Conservation (phyloP, 805 yeast species). For the Saccharomycopsis selenospora region DNA sequence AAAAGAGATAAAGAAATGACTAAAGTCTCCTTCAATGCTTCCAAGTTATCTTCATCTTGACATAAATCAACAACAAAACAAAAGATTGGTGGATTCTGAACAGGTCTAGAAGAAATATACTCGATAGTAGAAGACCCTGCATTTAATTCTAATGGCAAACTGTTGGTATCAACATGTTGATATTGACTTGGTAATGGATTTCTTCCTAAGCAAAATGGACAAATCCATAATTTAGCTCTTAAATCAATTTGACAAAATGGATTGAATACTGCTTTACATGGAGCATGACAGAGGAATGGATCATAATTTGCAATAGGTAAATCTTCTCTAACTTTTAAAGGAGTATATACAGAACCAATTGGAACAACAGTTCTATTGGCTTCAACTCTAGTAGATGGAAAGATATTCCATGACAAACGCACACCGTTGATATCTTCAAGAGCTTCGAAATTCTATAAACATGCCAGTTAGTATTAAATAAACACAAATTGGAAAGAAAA, state of each 20-base stretch:
- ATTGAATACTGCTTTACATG: slow-evolving; percentile 80
- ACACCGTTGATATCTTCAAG: slow-evolving; percentile 69
- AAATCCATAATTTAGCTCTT: slow-evolving; percentile 71
- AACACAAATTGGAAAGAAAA: too few species aligned
- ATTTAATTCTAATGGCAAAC: slow-evolving; percentile 74
- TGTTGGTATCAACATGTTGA: slow-evolving; percentile 64
- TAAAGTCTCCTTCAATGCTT: slow-evolving; percentile 75
- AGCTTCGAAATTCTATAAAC: slow-evolving; percentile 43
- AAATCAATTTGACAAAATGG: slow-evolving; percentile 80
- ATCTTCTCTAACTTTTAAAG: slow-evolving; percentile 71
- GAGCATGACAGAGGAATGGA: slow-evolving; percentile 70
- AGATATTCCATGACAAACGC: slow-evolving; percentile 73
- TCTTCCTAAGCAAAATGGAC: slow-evolving; percentile 74
- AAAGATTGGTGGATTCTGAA: slow-evolving; percentile 77
- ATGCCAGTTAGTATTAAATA: too few species aligned
- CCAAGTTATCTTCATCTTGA: slow-evolving; percentile 81
- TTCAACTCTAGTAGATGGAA: slow-evolving; percentile 84
- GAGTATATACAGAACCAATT: slow-evolving; percentile 91
- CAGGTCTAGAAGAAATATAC: slow-evolving; percentile 75
- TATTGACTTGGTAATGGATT: slow-evolving; percentile 80
- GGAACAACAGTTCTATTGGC: slow-evolving; percentile 91
- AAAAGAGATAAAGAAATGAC: slow-evolving; percentile 60
- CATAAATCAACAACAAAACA: slow-evolving; percentile 82
- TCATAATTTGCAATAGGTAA: slow-evolving; percentile 76
- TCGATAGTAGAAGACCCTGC: slow-evolving; percentile 71